Base-by-base conservation (phyloP, 192 early-diverging fungal species). In the Mortierella antarctica region DNA sequence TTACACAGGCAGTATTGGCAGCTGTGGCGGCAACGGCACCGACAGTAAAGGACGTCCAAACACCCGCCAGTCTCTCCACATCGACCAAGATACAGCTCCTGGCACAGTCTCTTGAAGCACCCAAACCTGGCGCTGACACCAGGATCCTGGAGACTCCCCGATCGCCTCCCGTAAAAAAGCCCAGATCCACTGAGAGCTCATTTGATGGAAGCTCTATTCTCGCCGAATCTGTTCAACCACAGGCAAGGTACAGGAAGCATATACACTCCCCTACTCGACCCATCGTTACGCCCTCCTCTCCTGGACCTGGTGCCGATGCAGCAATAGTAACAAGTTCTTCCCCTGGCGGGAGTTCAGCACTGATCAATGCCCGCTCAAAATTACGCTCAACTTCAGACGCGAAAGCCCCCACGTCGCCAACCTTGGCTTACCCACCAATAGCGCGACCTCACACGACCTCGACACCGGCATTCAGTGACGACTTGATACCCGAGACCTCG, bases 341-440 rank as follows among this genome's bases (percentile, higher is more conserved):
- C 8, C 50, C 65, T 47, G 73, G 73, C 21, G 49, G 50, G 7
- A 70, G 67, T 21, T 49, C 77, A 50, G 62, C 69, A 5, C 59
- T 80, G n/a, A 55, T 80, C 18, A 42, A 61, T 6, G 70, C 77
- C 18, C 69, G 77, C 3, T 80, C 77, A 5, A 67, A 70, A n/a
- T 31, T 80, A 15, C 45, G 77, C 39, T 80, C 77, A 13, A 68
- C 65, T 5, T 80, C 77, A 7, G 77, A 80, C 51, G 70, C 77
- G 5, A 80, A 80, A 50, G 65, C 70, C 0, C 62, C 77, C 2
- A 58, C 70, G 0, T 80, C 70, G 15, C 53, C 68, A 1, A 31
- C 31, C 31, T 31, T 31, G 31, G 31, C 31, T 1, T 31, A 31
- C 31, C 31, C 31, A 31, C 46, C 77, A 7, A 53, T 67, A 7